Evolutionary conservation across 306 rosid genomes (phyloP).

Genomic region (Cicer yamashitae): DNA sequence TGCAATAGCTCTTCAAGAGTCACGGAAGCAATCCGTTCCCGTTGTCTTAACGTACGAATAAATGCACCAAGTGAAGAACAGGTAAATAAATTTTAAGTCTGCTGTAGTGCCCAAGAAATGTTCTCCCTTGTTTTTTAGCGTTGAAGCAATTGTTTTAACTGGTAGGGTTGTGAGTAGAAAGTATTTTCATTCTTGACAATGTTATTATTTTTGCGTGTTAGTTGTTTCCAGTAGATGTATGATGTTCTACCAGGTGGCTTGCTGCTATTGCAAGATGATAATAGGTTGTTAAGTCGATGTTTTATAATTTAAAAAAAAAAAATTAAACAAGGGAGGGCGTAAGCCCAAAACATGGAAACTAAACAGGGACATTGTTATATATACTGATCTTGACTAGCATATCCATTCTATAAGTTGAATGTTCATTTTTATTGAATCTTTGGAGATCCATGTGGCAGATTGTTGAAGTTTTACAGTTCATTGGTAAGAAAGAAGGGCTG

Average conservation of each 20-base stretch:
- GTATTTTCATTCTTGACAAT: slow-evolving; percentile 12
- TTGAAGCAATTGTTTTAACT: background rate
- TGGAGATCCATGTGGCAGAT: slow-evolving; percentile 58
- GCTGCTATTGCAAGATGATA: background rate
- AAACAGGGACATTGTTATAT: background rate
- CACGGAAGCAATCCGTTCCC: slow-evolving; percentile 95
- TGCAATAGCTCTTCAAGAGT: slow-evolving; percentile 98
- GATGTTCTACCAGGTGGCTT: slow-evolving; percentile 9
- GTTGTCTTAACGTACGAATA: slow-evolving; percentile 88
- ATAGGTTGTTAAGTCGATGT: background rate
- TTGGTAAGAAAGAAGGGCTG: slow-evolving; percentile 89
- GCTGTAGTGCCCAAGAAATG: background rate
- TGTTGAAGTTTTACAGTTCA: slow-evolving; percentile 70
- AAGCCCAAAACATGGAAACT: background rate
- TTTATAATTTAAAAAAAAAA: background rate
- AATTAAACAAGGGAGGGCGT: background rate
- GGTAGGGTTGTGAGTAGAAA: background rate
- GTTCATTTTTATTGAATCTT: slow-evolving; percentile 26
- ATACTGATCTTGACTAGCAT: slow-evolving; percentile 6
- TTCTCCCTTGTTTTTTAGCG: background rate
- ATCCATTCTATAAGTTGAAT: slow-evolving; percentile 31
- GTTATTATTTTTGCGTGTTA: background rate
- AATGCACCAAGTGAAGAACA: slow-evolving; percentile 87
- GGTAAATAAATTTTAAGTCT: slow-evolving; percentile 52
- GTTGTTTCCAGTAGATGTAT: slow-evolving; percentile 20